Percentiles rank a stretch among this genome's conserved stretches.
phyloP scores from a whole-genome alignment of 257 asterid species.

The Leptodermis oblonga region DNA sequence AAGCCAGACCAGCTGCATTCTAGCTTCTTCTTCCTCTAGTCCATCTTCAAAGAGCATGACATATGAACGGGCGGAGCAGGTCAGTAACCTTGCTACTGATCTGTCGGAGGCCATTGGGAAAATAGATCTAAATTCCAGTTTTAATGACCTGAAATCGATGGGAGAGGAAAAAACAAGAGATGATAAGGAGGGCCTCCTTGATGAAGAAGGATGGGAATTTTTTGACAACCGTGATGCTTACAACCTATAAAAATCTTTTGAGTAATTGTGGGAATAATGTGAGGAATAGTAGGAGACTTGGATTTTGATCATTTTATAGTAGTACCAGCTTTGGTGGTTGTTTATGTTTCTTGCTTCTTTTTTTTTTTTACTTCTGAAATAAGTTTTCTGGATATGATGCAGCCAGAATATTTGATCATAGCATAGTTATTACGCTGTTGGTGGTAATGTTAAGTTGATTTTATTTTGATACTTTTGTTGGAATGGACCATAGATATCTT shows the following conservation, averaged over 20 bases:
- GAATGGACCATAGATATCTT: neutral
- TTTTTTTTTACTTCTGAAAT: neutral
- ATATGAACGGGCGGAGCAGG: slow-evolving; percentile 29
- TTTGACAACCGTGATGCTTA: slow-evolving; percentile 29
- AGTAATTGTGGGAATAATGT: neutral
- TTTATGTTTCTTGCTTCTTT: neutral
- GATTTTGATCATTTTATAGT: neutral
- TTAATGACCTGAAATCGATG: slow-evolving; percentile 15
- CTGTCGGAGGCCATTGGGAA: slow-evolving; percentile 3
- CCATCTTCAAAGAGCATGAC: slow-evolving; percentile 38
- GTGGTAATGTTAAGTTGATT: neutral
- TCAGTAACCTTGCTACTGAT: slow-evolving; percentile 25
- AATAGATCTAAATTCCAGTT: slow-evolving; percentile 2
- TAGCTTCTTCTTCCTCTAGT: slow-evolving; percentile 50
- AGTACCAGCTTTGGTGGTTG: neutral
- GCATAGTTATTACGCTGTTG: neutral
- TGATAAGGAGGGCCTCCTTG: slow-evolving; percentile 31
- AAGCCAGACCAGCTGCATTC: slow-evolving; percentile 50
- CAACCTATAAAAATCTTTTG: slow-evolving; percentile 19
- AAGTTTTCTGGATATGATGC: neutral
- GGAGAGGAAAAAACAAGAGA: slow-evolving; percentile 24
- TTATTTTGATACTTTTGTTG: too few relatives aligned
- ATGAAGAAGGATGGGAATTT: slow-evolving; percentile 71
- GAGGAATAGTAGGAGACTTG: neutral
- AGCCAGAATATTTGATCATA: neutral